Percentiles rank a stretch among this genome's conserved stretches.
phyloP scores from a whole-genome alignment of 2,329 filamentous ascomycete species.

The Monosporascus cannonballus region DNA sequence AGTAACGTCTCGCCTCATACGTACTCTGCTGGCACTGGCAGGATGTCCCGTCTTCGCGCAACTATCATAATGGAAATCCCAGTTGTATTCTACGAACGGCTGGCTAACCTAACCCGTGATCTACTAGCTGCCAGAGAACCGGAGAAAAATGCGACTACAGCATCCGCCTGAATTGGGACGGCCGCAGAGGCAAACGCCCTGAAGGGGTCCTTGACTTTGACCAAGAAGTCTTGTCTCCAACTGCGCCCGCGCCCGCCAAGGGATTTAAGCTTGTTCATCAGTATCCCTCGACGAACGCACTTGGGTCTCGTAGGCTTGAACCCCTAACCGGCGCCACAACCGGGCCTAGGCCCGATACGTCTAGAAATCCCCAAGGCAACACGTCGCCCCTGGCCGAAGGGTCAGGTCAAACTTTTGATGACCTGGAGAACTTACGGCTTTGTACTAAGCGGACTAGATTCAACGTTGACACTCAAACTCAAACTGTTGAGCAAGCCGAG shows the following conservation, averaged over 20 bases:
- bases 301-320: slow-evolving; percentile 23
- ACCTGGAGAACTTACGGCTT: slow-evolving; percentile 15
- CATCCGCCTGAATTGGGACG: slow-evolving; percentile 76
- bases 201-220: slow-evolving; percentile 28
- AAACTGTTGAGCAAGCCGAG: slow-evolving; percentile 15
- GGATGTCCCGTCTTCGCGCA: no score
- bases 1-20: slow-evolving; percentile 32
- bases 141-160: slow-evolving; percentile 75
- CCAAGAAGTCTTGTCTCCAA: slow-evolving; percentile 15
- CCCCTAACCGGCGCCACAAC: slow-evolving; percentile 18
- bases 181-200: slow-evolving; percentile 55
- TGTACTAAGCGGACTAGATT: slow-evolving; percentile 23
- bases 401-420: slow-evolving; percentile 11
- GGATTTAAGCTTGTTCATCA: slow-evolving; percentile 32
- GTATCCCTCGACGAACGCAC: slow-evolving; percentile 19
- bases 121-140: slow-evolving; percentile 55
- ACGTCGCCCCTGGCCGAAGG: slow-evolving; percentile 14
- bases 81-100: no score
- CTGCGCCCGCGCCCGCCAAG: slow-evolving; percentile 21
- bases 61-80: no score
- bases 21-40: no score
- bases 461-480: slow-evolving; percentile 13
- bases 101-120: background rate
- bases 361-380: slow-evolving; percentile 8
- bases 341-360: slow-evolving; percentile 12